Evolutionary conservation across 192 early-diverging fungal genomes (phyloP).

Genomic region (Mortierella antarctica): DNA sequence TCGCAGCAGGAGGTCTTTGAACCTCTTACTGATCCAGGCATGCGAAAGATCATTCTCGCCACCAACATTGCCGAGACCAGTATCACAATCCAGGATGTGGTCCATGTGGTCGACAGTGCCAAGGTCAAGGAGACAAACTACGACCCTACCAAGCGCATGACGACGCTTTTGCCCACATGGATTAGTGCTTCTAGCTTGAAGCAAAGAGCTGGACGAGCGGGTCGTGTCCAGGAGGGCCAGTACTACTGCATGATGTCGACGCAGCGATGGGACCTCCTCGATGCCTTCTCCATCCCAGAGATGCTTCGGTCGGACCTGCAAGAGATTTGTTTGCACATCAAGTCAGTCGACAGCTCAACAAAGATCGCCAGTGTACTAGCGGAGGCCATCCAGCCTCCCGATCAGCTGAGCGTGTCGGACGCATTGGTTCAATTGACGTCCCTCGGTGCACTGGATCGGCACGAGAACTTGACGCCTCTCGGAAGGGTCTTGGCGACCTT

Average conservation of each 20-base stretch:
- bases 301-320: slow-evolving; percentile 64
- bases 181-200: slow-evolving; percentile 66
- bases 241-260: slow-evolving; percentile 64
- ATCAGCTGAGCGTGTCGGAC: slow-evolving; percentile 51
- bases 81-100: slow-evolving; percentile 80
- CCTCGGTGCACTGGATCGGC: slow-evolving; percentile 51
- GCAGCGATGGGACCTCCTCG: slow-evolving; percentile 52
- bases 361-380: slow-evolving; percentile 54
- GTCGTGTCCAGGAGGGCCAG: slow-evolving; percentile 66
- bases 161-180: slow-evolving; percentile 56
- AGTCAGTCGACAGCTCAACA: slow-evolving; percentile 57
- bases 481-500: slow-evolving; percentile 68
- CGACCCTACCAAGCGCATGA: slow-evolving; percentile 57
- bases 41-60: slow-evolving; percentile 72
- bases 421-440: slow-evolving; percentile 53
- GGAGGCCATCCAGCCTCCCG: slow-evolving; percentile 59
- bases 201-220: slow-evolving; percentile 71
- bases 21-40: slow-evolving; percentile 52
- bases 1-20: slow-evolving; percentile 74
- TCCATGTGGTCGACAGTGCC: slow-evolving; percentile 76
- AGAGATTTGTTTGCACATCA: slow-evolving; percentile 63
- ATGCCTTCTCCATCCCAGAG: slow-evolving; percentile 66
- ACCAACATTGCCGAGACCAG: slow-evolving; percentile 84
- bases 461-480: slow-evolving; percentile 70
- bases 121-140: slow-evolving; percentile 72